Percentiles rank a stretch among this genome's conserved stretches.
phyloP scores from a whole-genome alignment of 1,139 yeast species.

The Debaryomyces sp. region DNA sequence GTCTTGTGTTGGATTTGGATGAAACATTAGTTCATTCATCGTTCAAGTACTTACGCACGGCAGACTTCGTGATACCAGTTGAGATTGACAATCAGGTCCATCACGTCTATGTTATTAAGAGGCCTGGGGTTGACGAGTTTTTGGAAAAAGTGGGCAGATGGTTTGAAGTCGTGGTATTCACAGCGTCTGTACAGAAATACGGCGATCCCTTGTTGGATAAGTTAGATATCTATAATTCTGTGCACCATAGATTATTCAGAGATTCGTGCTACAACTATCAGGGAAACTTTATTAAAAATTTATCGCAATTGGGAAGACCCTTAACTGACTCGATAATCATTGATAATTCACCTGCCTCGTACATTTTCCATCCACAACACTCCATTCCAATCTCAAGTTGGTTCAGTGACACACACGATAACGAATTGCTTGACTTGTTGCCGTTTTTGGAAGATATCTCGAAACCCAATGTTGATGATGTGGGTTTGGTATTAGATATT shows the following conservation, averaged over 20 bases:
- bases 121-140: constrained; percentile 98
- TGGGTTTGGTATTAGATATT: constrained; percentile 81
- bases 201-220: constrained; percentile 95
- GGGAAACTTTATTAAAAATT: constrained; percentile 91
- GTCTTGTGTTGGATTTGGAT: constrained; percentile 88
- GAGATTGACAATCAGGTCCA: constrained; percentile 86
- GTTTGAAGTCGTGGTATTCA: constrained; percentile 93
- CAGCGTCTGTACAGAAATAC: constrained; percentile 92
- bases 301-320: constrained; percentile 93
- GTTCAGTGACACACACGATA: constrained; percentile 98
- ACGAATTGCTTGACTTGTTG: constrained; percentile 86
- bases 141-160: constrained; percentile 79
- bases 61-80: constrained; percentile 91
- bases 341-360: constrained; percentile 97
- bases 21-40: constrained; percentile 97
- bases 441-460: constrained; percentile 90
- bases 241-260: constrained; percentile 91
- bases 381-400: constrained; percentile 98
- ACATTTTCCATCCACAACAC: constrained; percentile 95
- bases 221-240: constrained; percentile 68
- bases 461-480: constrained; percentile 70
- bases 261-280: constrained; percentile 68
- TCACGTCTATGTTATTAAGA: constrained; percentile 91
- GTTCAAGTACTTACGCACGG: constrained; percentile 86
- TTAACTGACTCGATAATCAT: constrained; percentile 81